Evolutionary conservation across 495 filamentous ascomycete species (phyloP), one percentile per base, ranked within the genome.

Genomic region (Podospora australis): DNA sequence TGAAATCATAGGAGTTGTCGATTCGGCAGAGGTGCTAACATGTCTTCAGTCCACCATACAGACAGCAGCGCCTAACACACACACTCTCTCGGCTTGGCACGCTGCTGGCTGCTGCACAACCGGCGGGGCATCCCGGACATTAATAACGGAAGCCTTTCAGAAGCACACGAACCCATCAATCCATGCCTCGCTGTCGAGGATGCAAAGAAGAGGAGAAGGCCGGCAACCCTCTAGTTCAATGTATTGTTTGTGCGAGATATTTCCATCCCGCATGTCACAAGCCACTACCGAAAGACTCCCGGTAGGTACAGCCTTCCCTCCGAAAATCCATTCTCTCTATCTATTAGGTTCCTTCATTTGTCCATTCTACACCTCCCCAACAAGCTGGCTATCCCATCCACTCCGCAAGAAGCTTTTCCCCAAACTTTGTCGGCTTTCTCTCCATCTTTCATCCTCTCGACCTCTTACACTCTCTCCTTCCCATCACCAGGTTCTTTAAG

Each of bases 261-360:
- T 49, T 49, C 19, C 52, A 50, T 29, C 44, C 46, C 8, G 46
- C 47, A 21, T 50, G 52, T 30, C 42, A 55, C 30, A 43, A 34
- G 14, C 51, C 51, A 2, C 30, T 25, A 24, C 51, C 51, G n/a
- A 30, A 25, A n/a, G 45, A 34, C 6, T 16, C 39, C 10, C 32
- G 13, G 51, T 53, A 49, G 39, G 51, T 49, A 19, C 19, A 16
- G 9, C 26, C 26, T 6, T 29, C 26, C 11, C 11, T 29, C 11
- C 26, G 11, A 6, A 3, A 3, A 4, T 19, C 17, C 20, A 2
- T 16, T 2, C 4, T 36, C 13, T 14, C 8, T 9, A 9, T 4
- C 6, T 16, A 16, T 44, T 17, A 14, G 16, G 21, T 36, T 17
- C 38, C 44, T 29, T 43, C 24, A 10, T 46, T 39, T 13, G n/a